Evolutionary conservation across 192 early-diverging fungal species (phyloP).

Genomic region (Gaertneriomyces semiglobifer): DNA sequence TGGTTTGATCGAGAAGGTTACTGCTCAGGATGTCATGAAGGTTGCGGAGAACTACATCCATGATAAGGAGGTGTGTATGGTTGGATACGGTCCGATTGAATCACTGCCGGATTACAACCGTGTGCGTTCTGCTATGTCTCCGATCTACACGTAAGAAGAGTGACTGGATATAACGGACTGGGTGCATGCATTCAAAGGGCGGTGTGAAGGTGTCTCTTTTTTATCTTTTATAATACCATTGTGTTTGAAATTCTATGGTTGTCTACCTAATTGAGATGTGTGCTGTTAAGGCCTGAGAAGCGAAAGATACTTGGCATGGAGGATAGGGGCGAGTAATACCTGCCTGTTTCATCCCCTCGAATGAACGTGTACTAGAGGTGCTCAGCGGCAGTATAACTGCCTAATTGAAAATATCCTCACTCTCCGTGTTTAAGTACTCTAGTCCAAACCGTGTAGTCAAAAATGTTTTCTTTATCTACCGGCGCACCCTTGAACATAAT

Average conservation of each 20-base stretch:
- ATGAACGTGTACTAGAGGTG: no score
- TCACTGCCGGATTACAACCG: slow-evolving; percentile 85
- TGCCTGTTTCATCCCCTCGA: no score
- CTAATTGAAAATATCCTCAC: no score
- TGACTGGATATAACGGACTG: slow-evolving; percentile 17
- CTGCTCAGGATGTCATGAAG: slow-evolving; percentile 80
- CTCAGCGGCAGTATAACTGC: no score
- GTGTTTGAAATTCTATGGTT: no score
- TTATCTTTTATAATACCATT: no score
- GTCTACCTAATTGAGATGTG: no score
- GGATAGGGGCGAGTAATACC: no score
- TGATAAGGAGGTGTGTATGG: slow-evolving; percentile 78
- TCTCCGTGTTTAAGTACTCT: slow-evolving; percentile 91
- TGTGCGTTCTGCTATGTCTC: slow-evolving; percentile 77
- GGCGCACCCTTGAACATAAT: slow-evolving; percentile 90
- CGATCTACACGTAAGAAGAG: slow-evolving; percentile 35
- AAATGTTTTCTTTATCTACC: slow-evolving; percentile 67
- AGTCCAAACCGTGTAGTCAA: slow-evolving; percentile 92
- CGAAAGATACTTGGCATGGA: no score
- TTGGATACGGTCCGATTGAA: slow-evolving; percentile 87
- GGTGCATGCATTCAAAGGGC: background rate
- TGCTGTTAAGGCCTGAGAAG: no score
- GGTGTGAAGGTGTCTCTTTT: no score
- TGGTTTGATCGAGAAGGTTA: slow-evolving; percentile 76
- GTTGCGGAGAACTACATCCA: slow-evolving; percentile 85